Conservation (phyloP, 371 early-diverging fungal genomes). For the Syncephalastrum monosporum region DNA sequence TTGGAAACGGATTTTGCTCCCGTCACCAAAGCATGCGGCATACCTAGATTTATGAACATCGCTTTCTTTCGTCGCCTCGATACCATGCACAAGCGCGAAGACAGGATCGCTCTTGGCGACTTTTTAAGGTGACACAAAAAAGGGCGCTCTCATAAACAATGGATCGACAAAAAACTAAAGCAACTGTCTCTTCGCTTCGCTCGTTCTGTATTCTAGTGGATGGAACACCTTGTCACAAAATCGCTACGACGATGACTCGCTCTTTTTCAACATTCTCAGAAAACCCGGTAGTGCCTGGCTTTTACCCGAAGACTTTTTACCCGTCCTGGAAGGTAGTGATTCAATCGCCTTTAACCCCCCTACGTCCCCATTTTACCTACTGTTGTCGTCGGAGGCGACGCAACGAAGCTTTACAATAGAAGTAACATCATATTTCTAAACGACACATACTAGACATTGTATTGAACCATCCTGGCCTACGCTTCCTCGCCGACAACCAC, state of each 20-base stretch:
- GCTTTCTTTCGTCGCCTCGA: constrained; percentile 58
- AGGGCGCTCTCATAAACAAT: constrained; percentile 4
- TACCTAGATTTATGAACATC: constrained; percentile 63
- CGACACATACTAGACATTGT: constrained; percentile 51
- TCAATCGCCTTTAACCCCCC: constrained; percentile 15
- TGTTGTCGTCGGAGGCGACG: background rate
- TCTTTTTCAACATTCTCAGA: constrained; percentile 41
- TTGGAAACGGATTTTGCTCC: constrained; percentile 49
- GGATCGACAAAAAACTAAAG: constrained; percentile 6
- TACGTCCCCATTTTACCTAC: background rate
- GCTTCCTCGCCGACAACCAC: constrained; percentile 72
- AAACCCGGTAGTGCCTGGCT: constrained; percentile 25
- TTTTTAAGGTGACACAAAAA: constrained; percentile 12
- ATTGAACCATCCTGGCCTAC: constrained; percentile 82
- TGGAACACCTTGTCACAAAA: constrained; percentile 32
- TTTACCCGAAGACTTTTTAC: constrained; percentile 44
- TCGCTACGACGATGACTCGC: constrained; percentile 41
- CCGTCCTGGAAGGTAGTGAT: constrained; percentile 48
- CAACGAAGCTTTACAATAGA: constrained; percentile 27
- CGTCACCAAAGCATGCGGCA: constrained; percentile 53
- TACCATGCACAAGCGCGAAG: constrained; percentile 16
- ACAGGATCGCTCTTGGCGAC: constrained; percentile 22
- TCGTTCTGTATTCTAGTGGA: constrained; percentile 22
- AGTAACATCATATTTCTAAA: constrained; percentile 30
- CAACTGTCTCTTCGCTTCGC: background rate